Conservation (phyloP, 208 protist genomes). For the Naegleria fowleri region DNA sequence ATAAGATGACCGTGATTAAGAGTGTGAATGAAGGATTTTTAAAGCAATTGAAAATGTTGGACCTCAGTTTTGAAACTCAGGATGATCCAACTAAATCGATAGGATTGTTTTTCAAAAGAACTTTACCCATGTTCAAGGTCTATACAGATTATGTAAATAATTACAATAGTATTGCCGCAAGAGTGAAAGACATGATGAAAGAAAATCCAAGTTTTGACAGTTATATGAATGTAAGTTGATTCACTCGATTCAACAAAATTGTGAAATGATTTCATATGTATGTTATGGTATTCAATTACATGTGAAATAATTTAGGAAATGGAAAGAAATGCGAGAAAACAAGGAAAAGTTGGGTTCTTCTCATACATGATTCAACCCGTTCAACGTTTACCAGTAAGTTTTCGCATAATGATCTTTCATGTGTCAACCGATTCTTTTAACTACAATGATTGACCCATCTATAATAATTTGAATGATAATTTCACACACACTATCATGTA, state of each 20-base stretch:
- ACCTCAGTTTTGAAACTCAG: not conserved
- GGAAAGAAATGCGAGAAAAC: not conserved
- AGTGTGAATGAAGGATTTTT: not conserved
- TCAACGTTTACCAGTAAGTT: not conserved
- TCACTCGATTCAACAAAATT: no score
- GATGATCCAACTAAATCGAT: not conserved
- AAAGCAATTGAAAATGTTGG: not conserved
- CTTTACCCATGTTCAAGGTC: not conserved
- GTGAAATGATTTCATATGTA: no score
- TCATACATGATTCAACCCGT: constrained; percentile 10
- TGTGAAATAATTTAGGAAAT: not conserved
- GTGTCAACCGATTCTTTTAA: no score
- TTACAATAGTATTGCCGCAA: not conserved
- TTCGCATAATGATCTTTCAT: no score
- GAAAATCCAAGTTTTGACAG: constrained; percentile 1
- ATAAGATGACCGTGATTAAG: not conserved
- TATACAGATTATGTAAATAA: constrained; percentile 26
- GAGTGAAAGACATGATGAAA: not conserved
- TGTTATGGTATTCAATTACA: no score
- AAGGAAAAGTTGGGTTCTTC: constrained; percentile 12
- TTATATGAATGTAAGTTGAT: not conserved
- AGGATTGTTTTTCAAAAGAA: not conserved
- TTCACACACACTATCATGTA: no score
- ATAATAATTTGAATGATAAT: no score
- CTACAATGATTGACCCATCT: no score